These are phyloP conservation scores for Shiraia bambusicola DNA, from an alignment of 2,329 filamentous ascomycete species.

Conservation along the genomic window DNA sequence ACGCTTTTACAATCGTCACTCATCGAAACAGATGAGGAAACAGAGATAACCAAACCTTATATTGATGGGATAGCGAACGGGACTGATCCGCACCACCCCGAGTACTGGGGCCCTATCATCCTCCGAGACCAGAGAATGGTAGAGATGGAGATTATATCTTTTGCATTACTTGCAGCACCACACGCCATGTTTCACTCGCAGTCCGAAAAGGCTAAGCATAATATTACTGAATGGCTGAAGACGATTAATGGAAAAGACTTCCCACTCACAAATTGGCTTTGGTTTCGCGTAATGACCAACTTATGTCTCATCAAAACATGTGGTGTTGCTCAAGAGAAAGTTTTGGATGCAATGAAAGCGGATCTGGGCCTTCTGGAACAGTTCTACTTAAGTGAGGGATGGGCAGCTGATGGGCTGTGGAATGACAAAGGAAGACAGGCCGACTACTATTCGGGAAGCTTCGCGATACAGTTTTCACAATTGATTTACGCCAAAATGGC, in stretches of 20 bases:
- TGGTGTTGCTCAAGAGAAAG: constrained; percentile 38
- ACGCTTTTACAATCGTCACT: constrained; percentile 26
- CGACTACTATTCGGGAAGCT: constrained; percentile 58
- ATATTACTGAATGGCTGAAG: constrained; percentile 47
- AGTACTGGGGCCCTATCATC: constrained; percentile 53
- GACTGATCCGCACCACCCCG: constrained; percentile 35
- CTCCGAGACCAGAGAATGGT: constrained; percentile 57
- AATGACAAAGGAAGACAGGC: constrained; percentile 44
- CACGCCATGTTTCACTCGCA: constrained; percentile 40
- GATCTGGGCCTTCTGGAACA: constrained; percentile 50
- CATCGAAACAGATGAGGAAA: constrained; percentile 14
- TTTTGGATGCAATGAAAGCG: constrained; percentile 43
- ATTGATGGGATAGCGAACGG: constrained; percentile 37
- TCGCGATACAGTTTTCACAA: constrained; percentile 56
- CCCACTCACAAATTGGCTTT: constrained; percentile 55
- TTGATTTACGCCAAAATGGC: constrained; percentile 51
- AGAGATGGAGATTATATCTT: constrained; percentile 55
- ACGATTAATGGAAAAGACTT: constrained; percentile 50
- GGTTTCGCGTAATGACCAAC: constrained; percentile 56
- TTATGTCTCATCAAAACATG: constrained; percentile 49
- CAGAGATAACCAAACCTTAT: constrained; percentile 30
- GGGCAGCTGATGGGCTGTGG: constrained; percentile 54
- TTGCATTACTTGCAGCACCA: constrained; percentile 51
- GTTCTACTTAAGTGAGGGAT: constrained; percentile 51
- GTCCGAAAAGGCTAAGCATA: constrained; percentile 29